Base-by-base conservation (phyloP, 75 land plant species). In the Isoetes taiwanensis region DNA sequence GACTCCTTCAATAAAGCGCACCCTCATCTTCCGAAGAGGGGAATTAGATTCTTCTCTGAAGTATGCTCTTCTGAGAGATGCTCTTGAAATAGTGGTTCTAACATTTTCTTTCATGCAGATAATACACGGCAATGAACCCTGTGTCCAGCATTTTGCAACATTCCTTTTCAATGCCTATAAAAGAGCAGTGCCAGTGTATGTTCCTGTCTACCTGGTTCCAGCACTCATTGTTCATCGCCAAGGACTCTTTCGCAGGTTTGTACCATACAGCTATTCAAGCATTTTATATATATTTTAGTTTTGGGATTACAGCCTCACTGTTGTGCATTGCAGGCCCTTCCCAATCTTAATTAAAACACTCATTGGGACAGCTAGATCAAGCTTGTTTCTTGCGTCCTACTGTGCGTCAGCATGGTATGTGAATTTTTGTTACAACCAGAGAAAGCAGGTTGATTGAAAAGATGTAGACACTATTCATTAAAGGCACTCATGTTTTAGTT, bases 221-320 rank as follows among this genome's bases (percentile, higher is more conserved):
- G 97, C 97, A 41, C 71, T 91, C 16, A 83, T 91, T 56, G 97
- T 91, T 57, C 97, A 91, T 69, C 80, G 97, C 30, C 77, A 77
- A 61, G 89, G 62, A 34, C 80, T 91, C 17, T 54, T 81, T 50
- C 77, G 68, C 59, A 74, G 75, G 97, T 80, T 75, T 54, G 43
- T 14, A 37, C 9, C 39, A 37, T 10, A 10, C 39, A 37, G n/a
- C n/a, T n/a, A n/a, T n/a, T n/a, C n/a, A n/a, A n/a, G n/a, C n/a
- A n/a, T n/a, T n/a, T n/a, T n/a, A n/a, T n/a, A n/a, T n/a, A n/a
- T n/a, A n/a, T n/a, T n/a, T n/a, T n/a, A n/a, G n/a, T n/a, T n/a
- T n/a, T n/a, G n/a, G n/a, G n/a, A n/a, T n/a, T n/a, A n/a, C n/a
- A n/a, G n/a, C n/a, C n/a, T n/a, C n/a, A n/a, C n/a, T n/a, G n/a